Base-by-base conservation (phyloP, 1,139 yeast species). In the Yamadazyma kanchanaburiensis region DNA sequence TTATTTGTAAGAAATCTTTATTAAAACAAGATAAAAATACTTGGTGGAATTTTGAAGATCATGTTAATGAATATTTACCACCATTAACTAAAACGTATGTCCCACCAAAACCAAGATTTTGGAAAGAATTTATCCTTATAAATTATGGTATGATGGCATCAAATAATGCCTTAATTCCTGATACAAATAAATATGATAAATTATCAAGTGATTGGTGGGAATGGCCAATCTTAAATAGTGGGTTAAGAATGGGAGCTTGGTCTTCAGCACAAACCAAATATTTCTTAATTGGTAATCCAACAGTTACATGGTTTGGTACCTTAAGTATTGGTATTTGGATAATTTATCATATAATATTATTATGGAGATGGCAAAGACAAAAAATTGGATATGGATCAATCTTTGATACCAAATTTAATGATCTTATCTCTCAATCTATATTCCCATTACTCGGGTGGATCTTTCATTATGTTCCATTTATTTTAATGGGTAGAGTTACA, bases 401-500 rank as follows among this genome's bases (percentile, higher is more conserved):
- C 4, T 43, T 43, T 26, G 48, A 43, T 29, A 21, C 11, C 2
- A 24, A 20, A 2, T 39, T 36, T 17, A 37, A 43, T 18, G 20
- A 30, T 6, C 11, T 43, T 3, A 34, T 43, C 10, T 14, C 32
- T 21, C 44, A 35, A 31, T 34, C 40, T 4, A 17, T 42, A 4
- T 27, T 43, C 82, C 74, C 98, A 33, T 78, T 89, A 67, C 61
- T 91, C 33, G 98, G 96, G 19, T 94, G 98, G 98, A 80, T 87
- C 42, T 70, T 91, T 57, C 98, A 94, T 60, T 94, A 70, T 58
- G 58, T 81, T 51, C 97, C 99, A 25, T 91, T 91, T 57, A 76
- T 84, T 30, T 70, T 89, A 43, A 91, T 91, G 98, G 88, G 95
- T 16, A 84, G 99, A 70, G 97, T 94, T 43, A 88, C 96, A 4